Evolutionary conservation across 345 rosid species (phyloP).

Genomic region (Eucalyptus viminalis): DNA sequence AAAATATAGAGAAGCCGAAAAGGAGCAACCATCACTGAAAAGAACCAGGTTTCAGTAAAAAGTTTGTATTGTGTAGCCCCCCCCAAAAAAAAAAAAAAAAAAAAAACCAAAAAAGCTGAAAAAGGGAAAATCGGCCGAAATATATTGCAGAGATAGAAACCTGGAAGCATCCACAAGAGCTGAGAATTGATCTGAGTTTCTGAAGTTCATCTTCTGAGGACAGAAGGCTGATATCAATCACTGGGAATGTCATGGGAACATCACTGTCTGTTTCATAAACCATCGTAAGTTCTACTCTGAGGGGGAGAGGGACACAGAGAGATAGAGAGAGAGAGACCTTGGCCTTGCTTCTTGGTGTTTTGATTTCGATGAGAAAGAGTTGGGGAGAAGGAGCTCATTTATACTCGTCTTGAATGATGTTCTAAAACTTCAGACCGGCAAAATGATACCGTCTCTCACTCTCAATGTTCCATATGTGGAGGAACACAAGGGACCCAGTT

Average conservation of each 20-base stretch:
- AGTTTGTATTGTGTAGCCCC: background rate
- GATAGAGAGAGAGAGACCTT: background rate
- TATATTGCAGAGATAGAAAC: background rate
- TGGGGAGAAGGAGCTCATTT: background rate
- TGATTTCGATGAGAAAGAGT: background rate
- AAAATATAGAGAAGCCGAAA: background rate
- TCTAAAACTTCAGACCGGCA: background rate
- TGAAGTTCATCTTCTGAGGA: background rate
- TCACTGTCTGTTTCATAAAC: background rate
- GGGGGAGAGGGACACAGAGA: background rate
- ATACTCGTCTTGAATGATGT: background rate
- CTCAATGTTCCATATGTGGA: background rate
- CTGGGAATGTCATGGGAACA: background rate
- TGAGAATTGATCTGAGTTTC: conserved; percentile 19
- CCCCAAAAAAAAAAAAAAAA: too few relatives aligned
- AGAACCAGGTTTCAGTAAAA: background rate
- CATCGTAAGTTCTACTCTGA: background rate
- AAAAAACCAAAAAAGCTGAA: background rate
- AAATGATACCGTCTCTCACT: background rate
- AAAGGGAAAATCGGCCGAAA: background rate
- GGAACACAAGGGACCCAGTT: background rate
- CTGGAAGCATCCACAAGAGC: conserved; percentile 36
- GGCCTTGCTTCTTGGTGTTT: background rate
- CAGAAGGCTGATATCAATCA: conserved; percentile 11
- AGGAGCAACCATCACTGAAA: background rate